A percentile compares a stretch with the other conserved stretches of the same genome.
These are phyloP conservation scores for Selenicereus undatus DNA, from an alignment of 148 eudicot genomes.

Conservation along the genomic window DNA sequence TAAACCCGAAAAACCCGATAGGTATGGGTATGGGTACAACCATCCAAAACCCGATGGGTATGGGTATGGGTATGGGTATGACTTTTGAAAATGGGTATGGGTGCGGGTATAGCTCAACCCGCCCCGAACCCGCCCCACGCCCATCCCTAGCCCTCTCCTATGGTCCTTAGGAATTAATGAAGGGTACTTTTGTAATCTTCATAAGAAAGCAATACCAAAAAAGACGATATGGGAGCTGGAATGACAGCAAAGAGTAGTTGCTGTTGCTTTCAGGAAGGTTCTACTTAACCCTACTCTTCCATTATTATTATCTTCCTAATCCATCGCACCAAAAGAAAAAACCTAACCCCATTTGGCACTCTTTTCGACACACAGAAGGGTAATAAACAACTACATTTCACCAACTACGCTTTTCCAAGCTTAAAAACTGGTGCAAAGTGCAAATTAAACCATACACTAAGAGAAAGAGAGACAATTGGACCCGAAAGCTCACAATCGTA, in stretches of 20 bases:
- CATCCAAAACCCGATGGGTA: no score
- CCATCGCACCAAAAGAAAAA: constrained; percentile 12
- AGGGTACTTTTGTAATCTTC: background rate
- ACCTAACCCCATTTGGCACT: constrained; percentile 6
- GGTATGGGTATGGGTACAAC: no score
- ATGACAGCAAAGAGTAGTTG: constrained; percentile 12
- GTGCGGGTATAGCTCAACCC: no score
- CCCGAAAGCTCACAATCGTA: background rate
- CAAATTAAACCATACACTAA: background rate
- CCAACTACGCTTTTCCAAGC: constrained; percentile 15
- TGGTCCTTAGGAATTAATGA: no score
- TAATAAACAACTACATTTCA: constrained; percentile 9
- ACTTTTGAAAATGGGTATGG: no score
- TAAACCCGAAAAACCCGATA: no score
- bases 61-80: no score
- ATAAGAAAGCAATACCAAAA: background rate
- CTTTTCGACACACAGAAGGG: background rate
- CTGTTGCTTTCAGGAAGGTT: constrained; percentile 33
- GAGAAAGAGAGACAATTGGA: background rate
- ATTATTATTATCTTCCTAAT: constrained; percentile 13
- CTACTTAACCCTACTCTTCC: constrained; percentile 12
- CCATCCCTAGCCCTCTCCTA: no score
- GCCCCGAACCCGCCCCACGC: no score
- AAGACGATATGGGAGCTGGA: background rate
- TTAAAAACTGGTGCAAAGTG: background rate